Base-by-base conservation (phyloP, 495 filamentous ascomycete genomes). In the Podospora bellae-mahoneyi region DNA sequence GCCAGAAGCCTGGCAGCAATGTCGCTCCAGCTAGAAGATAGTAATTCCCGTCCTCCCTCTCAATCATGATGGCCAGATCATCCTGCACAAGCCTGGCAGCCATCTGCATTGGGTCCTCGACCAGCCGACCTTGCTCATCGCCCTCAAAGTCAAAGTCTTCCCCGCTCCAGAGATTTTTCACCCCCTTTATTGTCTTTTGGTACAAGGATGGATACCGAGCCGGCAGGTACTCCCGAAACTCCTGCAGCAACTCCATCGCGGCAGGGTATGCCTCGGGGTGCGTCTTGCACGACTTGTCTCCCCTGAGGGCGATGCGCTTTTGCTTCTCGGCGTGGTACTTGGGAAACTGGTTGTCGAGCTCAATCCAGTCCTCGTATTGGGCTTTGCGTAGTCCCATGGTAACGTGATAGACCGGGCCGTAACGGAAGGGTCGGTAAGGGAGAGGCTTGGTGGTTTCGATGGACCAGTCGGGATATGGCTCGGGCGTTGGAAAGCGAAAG, bases 21-120 rank as follows among this genome's bases (percentile, higher is more conserved):
- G 95, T 89, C 5, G 89, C 84, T 15, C 92, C 93, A 3, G 92
- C 91, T 1, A 92, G 83, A 1, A 96, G 86, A 77, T 94, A 92
- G 79, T 97, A 96, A 76, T 94, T 88, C 27, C 91, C 90, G 73
- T 96, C 91, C 2, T 81, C 75, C 32, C 80, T 83, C 76, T 96
- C 91, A 72, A 96, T 83, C 93, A 97, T 96, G 26, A 96, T 84
- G 1, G 92, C 92, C 0, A 96, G 79, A 74, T 96, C 93, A 74
- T 96, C 93, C 80, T 96, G 93, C 23, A 92, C 80, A 44, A 95
- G 83, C 13, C 92, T 86, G 5, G 87, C 88, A 61, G 82, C 84
- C 74, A 85, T 93, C 65, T 84, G 82, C 90, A 96, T 96, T 9
- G 92, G 93, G 69, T 96, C 91, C 82, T 96, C 92, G 2, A 80